A percentile compares a stretch with the other conserved stretches of the same genome.
These are phyloP conservation scores for Globisporangium abappressorium DNA, from an alignment of 352 stramenopile genomes.

Conservation along the genomic window DNA sequence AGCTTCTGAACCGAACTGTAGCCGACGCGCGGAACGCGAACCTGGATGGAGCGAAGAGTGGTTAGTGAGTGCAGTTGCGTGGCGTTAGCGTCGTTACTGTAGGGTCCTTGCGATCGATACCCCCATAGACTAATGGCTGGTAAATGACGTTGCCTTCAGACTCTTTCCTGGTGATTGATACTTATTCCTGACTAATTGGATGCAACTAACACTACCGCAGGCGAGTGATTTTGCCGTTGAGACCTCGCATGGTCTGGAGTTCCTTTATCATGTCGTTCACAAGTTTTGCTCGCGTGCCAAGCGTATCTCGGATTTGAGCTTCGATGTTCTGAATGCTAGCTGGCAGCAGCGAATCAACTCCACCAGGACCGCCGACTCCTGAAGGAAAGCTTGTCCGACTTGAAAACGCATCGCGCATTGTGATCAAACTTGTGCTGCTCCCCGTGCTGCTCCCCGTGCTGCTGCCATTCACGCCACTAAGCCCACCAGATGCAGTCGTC, in stretches of 20 bases:
- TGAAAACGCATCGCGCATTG: conserved; percentile 17
- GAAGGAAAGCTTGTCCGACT: conserved; percentile 2
- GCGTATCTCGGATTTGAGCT: conserved; percentile 28
- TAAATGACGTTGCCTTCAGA: background rate
- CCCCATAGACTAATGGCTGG: background rate
- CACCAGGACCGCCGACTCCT: background rate
- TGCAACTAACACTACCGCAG: conserved; percentile 13
- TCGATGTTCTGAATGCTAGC: conserved; percentile 22
- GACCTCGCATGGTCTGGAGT: conserved; percentile 22
- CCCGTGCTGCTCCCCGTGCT: conserved; percentile 26
- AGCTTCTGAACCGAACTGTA: conserved; percentile 10
- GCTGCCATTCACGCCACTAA: background rate
- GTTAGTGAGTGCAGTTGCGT: background rate
- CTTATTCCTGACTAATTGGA: background rate
- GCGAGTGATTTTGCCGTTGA: conserved; percentile 22
- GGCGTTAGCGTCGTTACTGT: background rate
- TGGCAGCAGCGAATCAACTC: conserved; percentile 25
- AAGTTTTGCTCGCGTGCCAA: conserved; percentile 25
- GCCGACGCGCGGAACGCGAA: background rate
- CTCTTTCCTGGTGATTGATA: background rate
- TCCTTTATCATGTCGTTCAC: conserved; percentile 29
- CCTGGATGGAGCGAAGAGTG: background rate
- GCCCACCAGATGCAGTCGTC: background rate
- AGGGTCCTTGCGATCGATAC: background rate
- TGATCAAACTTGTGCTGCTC: conserved; percentile 28